Base-by-base conservation (phyloP, 768 basidiomycete genomes). In the Mycena leptocephala region DNA sequence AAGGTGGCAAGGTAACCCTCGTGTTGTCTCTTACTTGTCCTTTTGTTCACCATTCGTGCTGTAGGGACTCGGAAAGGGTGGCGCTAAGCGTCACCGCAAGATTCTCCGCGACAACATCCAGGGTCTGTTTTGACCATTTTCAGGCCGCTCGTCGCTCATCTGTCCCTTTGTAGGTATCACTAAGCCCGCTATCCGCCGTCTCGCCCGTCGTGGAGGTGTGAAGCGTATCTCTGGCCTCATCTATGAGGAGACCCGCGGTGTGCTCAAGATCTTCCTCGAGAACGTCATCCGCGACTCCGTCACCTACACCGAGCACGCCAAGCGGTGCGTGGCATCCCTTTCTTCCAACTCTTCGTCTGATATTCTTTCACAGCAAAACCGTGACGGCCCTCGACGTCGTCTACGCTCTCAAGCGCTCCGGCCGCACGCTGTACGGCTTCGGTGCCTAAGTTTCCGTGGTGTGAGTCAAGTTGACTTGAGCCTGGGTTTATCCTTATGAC, bases 271-370 rank as follows among this genome's bases (percentile, higher is more conserved):
- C 80, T 91, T 91, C 87, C 86, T 91, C 67, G 90, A 91, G 85
- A 92, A 92, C 81, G 91, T 96, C 83, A 95, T 96, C 85, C 93
- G 95, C 78, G 95, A 96, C 87, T 95, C 95, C 26, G 95, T 96
- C 79, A 96, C 95, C 80, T 96, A 96, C 89, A 96, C 95, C 77
- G 96, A 97, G 87, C 96, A 97, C 89, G 95, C 96, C 72, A 97
- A 97, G 87, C 92, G 95, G 88, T 89, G 75, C 65, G 88, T 82
- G 39, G 43, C 16, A 11, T 58, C 61, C 18, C 24, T 16, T 61
- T 63, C 9, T 51, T 53, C 66, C 13, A 48, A 8, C 70, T 20
- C 63, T 74, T 70, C 59, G 56, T 63, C 79, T 76, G 55, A 22
- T 56, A 26, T 48, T 39, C 33, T 61, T 64, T 18, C n/a, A 58